Base-by-base conservation (phyloP, 306 rosid species). In the Biancaea sappan region DNA sequence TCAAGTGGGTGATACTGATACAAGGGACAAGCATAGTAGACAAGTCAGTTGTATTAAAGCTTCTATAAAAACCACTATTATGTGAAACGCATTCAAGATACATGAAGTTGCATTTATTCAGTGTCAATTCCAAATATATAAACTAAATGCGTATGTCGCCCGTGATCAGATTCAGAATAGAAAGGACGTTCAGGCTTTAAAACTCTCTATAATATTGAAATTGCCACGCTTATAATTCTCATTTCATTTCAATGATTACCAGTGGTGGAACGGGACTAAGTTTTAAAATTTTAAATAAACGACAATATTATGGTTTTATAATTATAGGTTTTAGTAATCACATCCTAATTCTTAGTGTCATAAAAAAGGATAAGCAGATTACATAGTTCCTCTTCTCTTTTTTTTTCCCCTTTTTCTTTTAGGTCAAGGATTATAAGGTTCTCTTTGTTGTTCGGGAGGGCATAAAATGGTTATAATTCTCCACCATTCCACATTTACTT, bases 1-100 rank as follows among this genome's bases (percentile, higher is more conserved):
- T 29, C 75, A 74, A 74, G 78, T 71, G 26, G 35, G 46, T 58
- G 77, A 82, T 56, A n/a, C n/a, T n/a, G n/a, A n/a, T n/a, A n/a
- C n/a, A n/a, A 62, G 31, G 19, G 80, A 73, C 80, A 3, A 43
- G 29, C 32, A 34, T 31, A 51, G 74, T 22, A 25, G 53, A 60
- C 77, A 26, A 52, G 66, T 43, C 35, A 37, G 51, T 63, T 63
- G 66, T 34, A 68, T 19, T 41, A 6, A 34, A 8, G 67, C 38
- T 81, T 40, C 9, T 14, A 48, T n/a, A 11, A 46, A 64, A 37
- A 54, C 19, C 4, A 13, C 13, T 21, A 34, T 46, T n/a, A 40
- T 56, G 28, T 6, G 18, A 67, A 2, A 56, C 8, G 35, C 62
- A 53, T 51, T 18, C 19, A 69, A n/a, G 28, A 40, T 12, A 32